Conservation (phyloP, 495 filamentous ascomycete genomes). For the Podospora anserina region DNA sequence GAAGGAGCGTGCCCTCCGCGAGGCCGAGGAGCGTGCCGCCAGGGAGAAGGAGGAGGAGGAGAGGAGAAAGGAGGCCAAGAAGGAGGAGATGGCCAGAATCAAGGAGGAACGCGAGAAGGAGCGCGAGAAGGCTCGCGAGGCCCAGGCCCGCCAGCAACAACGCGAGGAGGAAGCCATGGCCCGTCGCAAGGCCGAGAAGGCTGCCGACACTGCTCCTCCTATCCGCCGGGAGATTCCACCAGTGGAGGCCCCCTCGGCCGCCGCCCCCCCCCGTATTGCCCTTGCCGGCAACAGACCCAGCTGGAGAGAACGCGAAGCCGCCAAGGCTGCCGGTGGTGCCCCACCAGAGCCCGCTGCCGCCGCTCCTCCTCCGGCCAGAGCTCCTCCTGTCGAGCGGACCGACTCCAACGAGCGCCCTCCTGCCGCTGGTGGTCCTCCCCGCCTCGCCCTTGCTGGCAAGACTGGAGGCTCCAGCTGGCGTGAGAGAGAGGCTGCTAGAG, state of each 20-base stretch:
- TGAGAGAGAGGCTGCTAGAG: conserved; percentile 72
- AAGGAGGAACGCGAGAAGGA: conserved; percentile 83
- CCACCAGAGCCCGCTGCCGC: conserved; percentile 12
- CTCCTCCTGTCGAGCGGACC: conserved; percentile 43
- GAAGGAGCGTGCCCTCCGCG: conserved; percentile 64
- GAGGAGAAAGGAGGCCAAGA: conserved; percentile 64
- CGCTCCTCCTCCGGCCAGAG: conserved; percentile 22
- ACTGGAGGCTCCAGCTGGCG: conserved; percentile 61
- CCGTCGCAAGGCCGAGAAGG: conserved; percentile 49
- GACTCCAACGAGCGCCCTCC: conserved; percentile 54
- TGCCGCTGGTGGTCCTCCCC: conserved; percentile 53
- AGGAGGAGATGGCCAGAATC: conserved; percentile 60
- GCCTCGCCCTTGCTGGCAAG: conserved; percentile 61
- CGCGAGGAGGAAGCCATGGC: conserved; percentile 55
- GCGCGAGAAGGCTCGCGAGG: conserved; percentile 58
- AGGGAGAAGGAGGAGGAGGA: conserved; percentile 80
- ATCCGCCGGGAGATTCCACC: conserved; percentile 38
- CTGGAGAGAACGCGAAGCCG: conserved; percentile 48
- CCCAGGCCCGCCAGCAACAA: conserved; percentile 47
- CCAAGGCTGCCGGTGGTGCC: conserved; percentile 22
- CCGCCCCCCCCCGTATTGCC: conserved; percentile 29
- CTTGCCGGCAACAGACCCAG: conserved; percentile 35
- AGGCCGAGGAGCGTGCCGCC: conserved; percentile 78
- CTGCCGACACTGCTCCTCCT: conserved; percentile 25
- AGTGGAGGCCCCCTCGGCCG: conserved; percentile 39